phyloP scores from a whole-genome alignment of 2,329 filamentous ascomycete species.

The Cladosporium sp. region DNA sequence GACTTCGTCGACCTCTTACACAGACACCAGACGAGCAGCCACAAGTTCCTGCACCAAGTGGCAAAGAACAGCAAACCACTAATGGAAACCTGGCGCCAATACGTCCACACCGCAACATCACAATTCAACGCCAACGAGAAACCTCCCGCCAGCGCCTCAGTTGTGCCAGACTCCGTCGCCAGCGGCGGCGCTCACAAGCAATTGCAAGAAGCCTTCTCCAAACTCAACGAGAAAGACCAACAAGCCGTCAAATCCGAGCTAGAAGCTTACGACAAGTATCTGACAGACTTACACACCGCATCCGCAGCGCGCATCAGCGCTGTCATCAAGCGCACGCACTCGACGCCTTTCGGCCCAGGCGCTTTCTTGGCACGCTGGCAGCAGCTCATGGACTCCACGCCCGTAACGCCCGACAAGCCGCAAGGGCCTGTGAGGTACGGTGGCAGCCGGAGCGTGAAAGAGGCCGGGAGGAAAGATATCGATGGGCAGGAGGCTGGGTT shows the following conservation, averaged over 20 bases:
- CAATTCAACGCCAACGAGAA: constrained; percentile 47
- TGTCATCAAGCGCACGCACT: constrained; percentile 45
- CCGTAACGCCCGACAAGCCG: constrained; percentile 58
- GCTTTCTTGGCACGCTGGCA: constrained; percentile 72
- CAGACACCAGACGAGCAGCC: constrained; percentile 59
- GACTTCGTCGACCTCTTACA: constrained; percentile 67
- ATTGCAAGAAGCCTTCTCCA: constrained; percentile 41
- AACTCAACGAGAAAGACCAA: constrained; percentile 48
- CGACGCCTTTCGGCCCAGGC: constrained; percentile 60
- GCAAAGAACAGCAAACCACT: constrained; percentile 65
- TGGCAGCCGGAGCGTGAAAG: constrained; percentile 32
- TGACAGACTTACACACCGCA: constrained; percentile 50
- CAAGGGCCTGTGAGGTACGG: constrained; percentile 49
- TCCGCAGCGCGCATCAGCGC: constrained; percentile 54
- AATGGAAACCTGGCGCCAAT: constrained; percentile 56
- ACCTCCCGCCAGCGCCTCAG: constrained; percentile 21
- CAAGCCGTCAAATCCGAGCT: constrained; percentile 48
- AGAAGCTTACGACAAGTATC: constrained; percentile 58
- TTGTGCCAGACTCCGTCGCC: constrained; percentile 27
- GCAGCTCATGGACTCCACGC: constrained; percentile 63
- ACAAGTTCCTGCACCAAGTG: constrained; percentile 68
- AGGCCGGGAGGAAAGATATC: constrained; percentile 33
- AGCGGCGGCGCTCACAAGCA: constrained; percentile 41
- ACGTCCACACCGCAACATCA: constrained; percentile 54
- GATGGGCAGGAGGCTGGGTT: constrained; percentile 27